These are phyloP conservation scores for Bremia lactucae DNA, from an alignment of 352 stramenopile species.

Conservation along the genomic window DNA sequence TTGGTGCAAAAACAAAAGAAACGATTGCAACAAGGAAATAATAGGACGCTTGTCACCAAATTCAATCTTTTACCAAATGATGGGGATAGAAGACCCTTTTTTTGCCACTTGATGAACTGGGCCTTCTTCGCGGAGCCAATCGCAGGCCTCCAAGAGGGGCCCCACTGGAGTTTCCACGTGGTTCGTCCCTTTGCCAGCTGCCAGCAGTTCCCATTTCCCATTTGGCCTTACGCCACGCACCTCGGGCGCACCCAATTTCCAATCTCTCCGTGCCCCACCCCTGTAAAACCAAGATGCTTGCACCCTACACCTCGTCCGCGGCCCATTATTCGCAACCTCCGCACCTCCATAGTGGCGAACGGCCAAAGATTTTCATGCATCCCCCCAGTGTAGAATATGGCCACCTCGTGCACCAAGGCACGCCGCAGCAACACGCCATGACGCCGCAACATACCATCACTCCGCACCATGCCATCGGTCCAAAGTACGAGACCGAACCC, in stretches of 20 bases:
- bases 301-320: slow-evolving; percentile 30
- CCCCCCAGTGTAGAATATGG: slow-evolving; percentile 26
- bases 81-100: neutral
- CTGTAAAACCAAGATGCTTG: slow-evolving; percentile 35
- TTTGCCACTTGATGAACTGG: slow-evolving; percentile 10
- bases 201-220: slow-evolving; percentile 24
- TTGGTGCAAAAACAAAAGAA: too few species aligned
- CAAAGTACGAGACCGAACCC: slow-evolving; percentile 46
- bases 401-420: slow-evolving; percentile 39
- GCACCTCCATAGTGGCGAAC: slow-evolving; percentile 37
- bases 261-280: slow-evolving; percentile 25
- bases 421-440: slow-evolving; percentile 18
- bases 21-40: too few species aligned
- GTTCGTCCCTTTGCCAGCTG: slow-evolving; percentile 8
- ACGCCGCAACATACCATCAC: slow-evolving; percentile 25
- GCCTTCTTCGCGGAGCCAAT: slow-evolving; percentile 4
- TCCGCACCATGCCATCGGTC: slow-evolving; percentile 9
- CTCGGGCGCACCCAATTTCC: neutral
- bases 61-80: too few species aligned
- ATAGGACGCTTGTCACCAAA: too few species aligned
- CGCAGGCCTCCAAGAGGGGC: neutral
- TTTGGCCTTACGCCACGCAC: slow-evolving; percentile 11
- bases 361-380: slow-evolving; percentile 45
- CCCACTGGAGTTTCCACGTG: slow-evolving; percentile 3
- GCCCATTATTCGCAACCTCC: slow-evolving; percentile 24